These are phyloP conservation scores for Geotrichum bryndzae DNA, from an alignment of 1,139 yeast species.

Conservation along the genomic window DNA sequence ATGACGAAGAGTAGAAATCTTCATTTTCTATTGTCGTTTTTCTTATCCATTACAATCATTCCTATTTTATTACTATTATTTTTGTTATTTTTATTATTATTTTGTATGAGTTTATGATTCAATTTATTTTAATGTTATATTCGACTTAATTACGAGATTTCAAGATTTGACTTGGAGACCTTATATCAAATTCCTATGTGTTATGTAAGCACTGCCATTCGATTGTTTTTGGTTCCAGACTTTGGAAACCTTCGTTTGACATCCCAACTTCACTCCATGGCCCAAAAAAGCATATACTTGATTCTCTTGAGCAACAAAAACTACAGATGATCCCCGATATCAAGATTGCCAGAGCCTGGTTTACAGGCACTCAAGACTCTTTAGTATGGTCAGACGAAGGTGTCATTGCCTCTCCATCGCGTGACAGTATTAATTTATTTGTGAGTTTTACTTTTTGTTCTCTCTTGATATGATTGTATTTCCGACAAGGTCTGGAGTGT, in stretches of 20 bases:
- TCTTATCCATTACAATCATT: background rate
- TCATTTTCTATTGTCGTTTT: background rate
- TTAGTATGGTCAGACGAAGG: constrained; percentile 17
- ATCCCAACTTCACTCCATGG: background rate
- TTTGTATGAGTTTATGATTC: background rate
- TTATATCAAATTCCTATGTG: background rate
- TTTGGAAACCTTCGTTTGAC: background rate
- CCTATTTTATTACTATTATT: background rate
- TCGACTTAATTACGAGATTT: background rate
- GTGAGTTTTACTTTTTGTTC: constrained; percentile 6
- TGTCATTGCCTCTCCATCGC: constrained; percentile 13
- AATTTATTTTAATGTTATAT: background rate
- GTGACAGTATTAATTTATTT: constrained; percentile 11
- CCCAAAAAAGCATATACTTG: background rate
- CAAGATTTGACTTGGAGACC: background rate
- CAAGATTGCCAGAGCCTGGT: constrained; percentile 13
- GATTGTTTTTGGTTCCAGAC: background rate
- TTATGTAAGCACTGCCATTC: background rate
- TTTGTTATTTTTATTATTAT: background rate
- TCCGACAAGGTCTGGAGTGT: background rate
- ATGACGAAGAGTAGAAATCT: background rate
- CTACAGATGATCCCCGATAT: constrained; percentile 14
- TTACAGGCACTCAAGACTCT: constrained; percentile 9
- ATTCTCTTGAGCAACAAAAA: background rate
- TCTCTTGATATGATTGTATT: background rate